phyloP scores from a whole-genome alignment of 140 eudicot species.

The Anethum foeniculum region DNA sequence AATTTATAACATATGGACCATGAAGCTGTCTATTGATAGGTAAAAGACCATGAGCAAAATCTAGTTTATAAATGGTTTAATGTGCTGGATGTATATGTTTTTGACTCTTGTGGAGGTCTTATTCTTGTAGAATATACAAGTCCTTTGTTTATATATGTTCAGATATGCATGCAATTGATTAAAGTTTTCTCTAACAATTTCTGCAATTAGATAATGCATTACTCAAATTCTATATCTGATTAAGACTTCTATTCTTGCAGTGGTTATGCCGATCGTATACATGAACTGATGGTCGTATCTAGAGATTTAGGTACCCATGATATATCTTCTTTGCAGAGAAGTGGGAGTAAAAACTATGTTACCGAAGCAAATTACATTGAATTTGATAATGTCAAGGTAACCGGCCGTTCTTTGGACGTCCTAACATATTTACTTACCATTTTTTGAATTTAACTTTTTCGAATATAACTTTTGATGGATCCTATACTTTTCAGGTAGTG shows the following conservation, averaged over 20 bases:
- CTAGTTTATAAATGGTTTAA: background rate
- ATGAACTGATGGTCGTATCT: slow-evolving; percentile 82
- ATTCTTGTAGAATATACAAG: background rate
- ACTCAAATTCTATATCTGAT: slow-evolving; percentile 12
- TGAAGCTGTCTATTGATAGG: background rate
- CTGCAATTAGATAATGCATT: background rate
- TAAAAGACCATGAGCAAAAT: background rate
- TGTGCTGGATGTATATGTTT: background rate
- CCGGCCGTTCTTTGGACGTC: background rate
- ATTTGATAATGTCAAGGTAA: slow-evolving; percentile 84
- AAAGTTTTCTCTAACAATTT: background rate
- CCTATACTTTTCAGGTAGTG: slow-evolving; percentile 64
- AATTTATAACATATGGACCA: background rate
- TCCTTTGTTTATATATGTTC: background rate
- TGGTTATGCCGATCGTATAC: slow-evolving; percentile 97
- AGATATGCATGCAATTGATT: background rate
- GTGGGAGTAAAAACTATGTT: slow-evolving; percentile 73
- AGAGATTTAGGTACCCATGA: slow-evolving; percentile 72
- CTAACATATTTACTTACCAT: slow-evolving; percentile 5
- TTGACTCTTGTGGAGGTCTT: background rate
- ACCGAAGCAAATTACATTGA: slow-evolving; percentile 90
- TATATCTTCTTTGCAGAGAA: slow-evolving; percentile 50
- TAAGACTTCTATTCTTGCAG: slow-evolving; percentile 33
- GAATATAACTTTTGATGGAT: background rate
- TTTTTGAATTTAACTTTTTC: background rate